Evolutionary conservation across 1,284 basidiomycete genomes (phyloP), one percentile per base, ranked within the genome.

Genomic region (Leucoagaricus sp.): DNA sequence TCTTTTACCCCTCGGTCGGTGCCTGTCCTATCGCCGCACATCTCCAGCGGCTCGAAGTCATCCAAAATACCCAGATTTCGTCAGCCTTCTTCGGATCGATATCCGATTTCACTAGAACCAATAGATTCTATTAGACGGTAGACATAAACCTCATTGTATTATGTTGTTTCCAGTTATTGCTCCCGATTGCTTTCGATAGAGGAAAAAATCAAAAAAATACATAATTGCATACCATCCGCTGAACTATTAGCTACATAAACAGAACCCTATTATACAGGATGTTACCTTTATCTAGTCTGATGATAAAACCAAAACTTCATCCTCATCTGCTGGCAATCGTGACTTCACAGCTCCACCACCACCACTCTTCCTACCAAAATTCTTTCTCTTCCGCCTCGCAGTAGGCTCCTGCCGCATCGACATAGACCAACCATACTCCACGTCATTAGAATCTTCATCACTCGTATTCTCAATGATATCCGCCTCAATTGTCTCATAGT

Each of bases 341-440:
- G 26, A 13, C n/a, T n/a, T n/a, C n/a, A n/a, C n/a, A n/a, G n/a
- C n/a, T n/a, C n/a, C n/a, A n/a, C n/a, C n/a, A n/a, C n/a, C n/a
- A n/a, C n/a, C n/a, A 21, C 12, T n/a, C 34, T 4, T 28, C 26
- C 23, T 41, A 17, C 25, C 25, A 12, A 2, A 5, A 4, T 3
- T n/a, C 23, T 17, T 26, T 21, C 0, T 28, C 36, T 51, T 47
- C 38, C 51, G 36, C 38, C 48, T 58, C 19, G 19, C 44, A 15
- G 47, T 46, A 5, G 53, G 61, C 19, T 52, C 45, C 17, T 60
- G 31, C 31, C 61, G 28, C 29, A 54, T 31, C 15, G 51, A 57
- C 36, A 13, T 57, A 25, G 59, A 60, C 54, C 57, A 60, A 12
- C 21, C 53, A 45, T 58, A 59, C 23, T 13, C 41, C 17, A 58